Conservation (phyloP, 257 asterid genomes). For the Nicotiana tomentosiformis region DNA sequence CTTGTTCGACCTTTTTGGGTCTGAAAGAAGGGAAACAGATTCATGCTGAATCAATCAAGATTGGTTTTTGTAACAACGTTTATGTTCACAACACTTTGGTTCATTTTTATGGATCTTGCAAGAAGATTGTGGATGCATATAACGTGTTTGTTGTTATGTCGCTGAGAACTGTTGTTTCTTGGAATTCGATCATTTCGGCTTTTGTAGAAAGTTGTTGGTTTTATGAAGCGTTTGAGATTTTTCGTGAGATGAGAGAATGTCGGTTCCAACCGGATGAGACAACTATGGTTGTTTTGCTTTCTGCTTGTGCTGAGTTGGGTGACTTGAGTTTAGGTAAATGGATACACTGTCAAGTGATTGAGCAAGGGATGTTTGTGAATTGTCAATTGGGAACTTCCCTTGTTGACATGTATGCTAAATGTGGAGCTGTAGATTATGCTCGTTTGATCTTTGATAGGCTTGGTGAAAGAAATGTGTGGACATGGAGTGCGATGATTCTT, state of each 20-base stretch:
- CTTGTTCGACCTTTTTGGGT: constrained; percentile 47
- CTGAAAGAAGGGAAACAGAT: constrained; percentile 54
- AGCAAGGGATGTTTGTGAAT: constrained; percentile 40
- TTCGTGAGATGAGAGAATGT: constrained; percentile 35
- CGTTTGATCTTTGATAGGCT: constrained; percentile 41
- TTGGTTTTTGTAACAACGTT: constrained; percentile 39
- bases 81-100: constrained; percentile 62
- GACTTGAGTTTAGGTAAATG: constrained; percentile 62
- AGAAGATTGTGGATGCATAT: constrained; percentile 37
- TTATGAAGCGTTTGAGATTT: constrained; percentile 34
- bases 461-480: constrained; percentile 58
- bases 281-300: constrained; percentile 64
- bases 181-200: constrained; percentile 75
- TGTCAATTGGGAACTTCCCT: constrained; percentile 66
- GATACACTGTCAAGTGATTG: constrained; percentile 63
- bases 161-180: constrained; percentile 46
- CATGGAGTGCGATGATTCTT: constrained; percentile 80
- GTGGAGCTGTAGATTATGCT: constrained; percentile 52
- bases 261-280: constrained; percentile 53
- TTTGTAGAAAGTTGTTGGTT: constrained; percentile 44
- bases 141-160: constrained; percentile 66
- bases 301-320: constrained; percentile 57
- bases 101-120: constrained; percentile 54
- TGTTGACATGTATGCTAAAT: constrained; percentile 76
- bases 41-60: constrained; percentile 61